Evolutionary conservation across 805 yeast species (phyloP).

Genomic region (Wickerhamiella brachini): DNA sequence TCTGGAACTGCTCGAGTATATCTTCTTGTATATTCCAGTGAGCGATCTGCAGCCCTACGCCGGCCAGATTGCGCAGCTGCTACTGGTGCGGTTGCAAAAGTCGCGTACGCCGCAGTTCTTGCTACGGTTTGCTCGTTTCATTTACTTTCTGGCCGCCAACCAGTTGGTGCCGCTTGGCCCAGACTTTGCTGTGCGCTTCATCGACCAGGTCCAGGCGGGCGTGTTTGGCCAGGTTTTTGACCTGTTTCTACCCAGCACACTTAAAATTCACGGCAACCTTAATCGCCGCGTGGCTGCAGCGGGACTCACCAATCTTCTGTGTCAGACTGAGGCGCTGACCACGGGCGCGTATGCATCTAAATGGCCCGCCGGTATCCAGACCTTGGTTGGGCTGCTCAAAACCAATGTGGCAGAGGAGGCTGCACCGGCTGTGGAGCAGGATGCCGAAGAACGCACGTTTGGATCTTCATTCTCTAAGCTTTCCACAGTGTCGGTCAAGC

Average conservation of each 20-base stretch:
- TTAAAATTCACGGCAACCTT: constrained; percentile 26
- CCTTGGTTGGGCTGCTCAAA: constrained; percentile 31
- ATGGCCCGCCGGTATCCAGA: constrained; percentile 32
- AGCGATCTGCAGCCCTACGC: constrained; percentile 37
- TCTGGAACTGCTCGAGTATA: constrained; percentile 65
- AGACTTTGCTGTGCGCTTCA: constrained; percentile 43
- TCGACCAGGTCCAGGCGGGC: constrained; percentile 25
- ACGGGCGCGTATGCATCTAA: constrained; percentile 32
- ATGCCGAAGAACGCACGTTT: constrained; percentile 63
- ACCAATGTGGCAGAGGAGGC: constrained; percentile 29
- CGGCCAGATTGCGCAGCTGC: constrained; percentile 58
- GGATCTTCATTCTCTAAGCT: constrained; percentile 77
- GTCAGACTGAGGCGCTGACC: constrained; percentile 25
- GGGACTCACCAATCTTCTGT: constrained; percentile 35
- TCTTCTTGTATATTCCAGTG: constrained; percentile 45
- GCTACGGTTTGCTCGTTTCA: constrained; percentile 52
- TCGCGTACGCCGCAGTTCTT: constrained; percentile 73
- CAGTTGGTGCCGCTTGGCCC: constrained; percentile 28
- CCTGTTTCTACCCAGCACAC: constrained; percentile 23
- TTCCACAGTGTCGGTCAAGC: constrained; percentile 42
- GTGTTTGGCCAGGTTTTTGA: constrained; percentile 24
- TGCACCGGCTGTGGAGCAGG: constrained; percentile 29
- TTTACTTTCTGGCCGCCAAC: constrained; percentile 38
- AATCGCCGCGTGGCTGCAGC: constrained; percentile 36
- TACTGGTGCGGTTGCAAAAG: constrained; percentile 67